Evolutionary conservation across 2,329 filamentous ascomycete genomes (phyloP).

Genomic region (Akanthomyces dipterigenus): DNA sequence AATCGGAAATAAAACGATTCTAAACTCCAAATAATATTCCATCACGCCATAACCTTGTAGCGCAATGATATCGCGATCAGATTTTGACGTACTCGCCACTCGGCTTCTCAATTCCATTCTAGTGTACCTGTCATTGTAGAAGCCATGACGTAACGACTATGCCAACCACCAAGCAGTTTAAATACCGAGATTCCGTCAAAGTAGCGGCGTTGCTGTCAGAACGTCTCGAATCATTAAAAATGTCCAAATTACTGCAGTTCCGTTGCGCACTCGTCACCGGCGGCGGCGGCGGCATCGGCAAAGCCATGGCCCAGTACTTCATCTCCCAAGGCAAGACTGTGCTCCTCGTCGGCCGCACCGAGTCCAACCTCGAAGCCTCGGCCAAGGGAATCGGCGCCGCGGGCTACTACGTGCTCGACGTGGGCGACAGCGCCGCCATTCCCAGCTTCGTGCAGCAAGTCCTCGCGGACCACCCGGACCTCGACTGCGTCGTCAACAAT

Average conservation of each 20-base stretch:
- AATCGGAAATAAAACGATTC: background rate
- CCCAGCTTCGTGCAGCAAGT: conserved; percentile 38
- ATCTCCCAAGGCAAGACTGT: conserved; percentile 41
- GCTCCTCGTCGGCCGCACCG: conserved; percentile 47
- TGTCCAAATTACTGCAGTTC: conserved; percentile 23
- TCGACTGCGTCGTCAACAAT: conserved; percentile 55
- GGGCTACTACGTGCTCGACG: conserved; percentile 47
- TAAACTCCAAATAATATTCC: background rate
- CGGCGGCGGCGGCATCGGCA: conserved; percentile 46
- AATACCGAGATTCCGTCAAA: too few species aligned
- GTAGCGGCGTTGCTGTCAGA: too few species aligned
- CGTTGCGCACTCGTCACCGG: conserved; percentile 43
- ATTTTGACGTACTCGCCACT: background rate
- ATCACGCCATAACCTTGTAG: background rate
- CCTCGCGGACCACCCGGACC: conserved; percentile 36
- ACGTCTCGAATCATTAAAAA: background rate
- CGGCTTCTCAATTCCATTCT: background rate
- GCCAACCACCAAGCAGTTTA: too few species aligned
- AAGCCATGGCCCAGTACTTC: conserved; percentile 40
- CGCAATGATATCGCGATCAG: background rate
- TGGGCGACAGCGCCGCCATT: conserved; percentile 36
- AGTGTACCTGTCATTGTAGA: background rate
- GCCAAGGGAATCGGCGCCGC: conserved; percentile 36
- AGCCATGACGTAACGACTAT: background rate
- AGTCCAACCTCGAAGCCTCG: conserved; percentile 42